Conservation (phyloP, 139 green algal genomes). For the Trebouxia sp. region DNA sequence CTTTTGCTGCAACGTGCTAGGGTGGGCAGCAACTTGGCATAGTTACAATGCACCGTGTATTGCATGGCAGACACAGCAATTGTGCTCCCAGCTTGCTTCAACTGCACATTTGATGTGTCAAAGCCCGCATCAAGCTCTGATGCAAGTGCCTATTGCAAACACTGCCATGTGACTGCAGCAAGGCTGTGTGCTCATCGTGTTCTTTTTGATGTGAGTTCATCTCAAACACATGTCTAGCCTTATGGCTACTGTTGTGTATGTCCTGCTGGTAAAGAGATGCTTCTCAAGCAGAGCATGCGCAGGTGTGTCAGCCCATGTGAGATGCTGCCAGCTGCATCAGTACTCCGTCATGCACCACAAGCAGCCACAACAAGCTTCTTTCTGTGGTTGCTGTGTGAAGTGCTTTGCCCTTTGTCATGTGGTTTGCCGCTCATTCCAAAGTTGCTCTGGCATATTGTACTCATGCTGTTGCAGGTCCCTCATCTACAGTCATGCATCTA, state of each 20-base stretch:
- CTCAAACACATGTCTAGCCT: neutral
- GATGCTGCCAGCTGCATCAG: slow-evolving; percentile 1
- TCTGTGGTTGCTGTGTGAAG: neutral
- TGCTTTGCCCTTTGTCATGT: slow-evolving; percentile 9
- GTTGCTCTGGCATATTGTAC: neutral
- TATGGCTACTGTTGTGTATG: neutral
- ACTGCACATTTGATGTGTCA: neutral
- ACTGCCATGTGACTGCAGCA: slow-evolving; percentile 1
- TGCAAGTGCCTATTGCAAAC: neutral
- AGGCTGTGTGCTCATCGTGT: neutral
- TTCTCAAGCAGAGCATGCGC: slow-evolving; percentile 5
- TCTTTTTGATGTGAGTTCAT: neutral
- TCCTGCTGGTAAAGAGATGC: neutral
- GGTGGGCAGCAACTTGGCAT: slow-evolving; percentile 8
- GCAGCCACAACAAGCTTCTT: neutral
- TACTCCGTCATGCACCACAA: neutral
- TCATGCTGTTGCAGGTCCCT: slow-evolving; percentile 2
- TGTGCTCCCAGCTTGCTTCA: neutral
- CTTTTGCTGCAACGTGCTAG: no score
- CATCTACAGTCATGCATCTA: neutral
- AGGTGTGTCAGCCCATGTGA: neutral
- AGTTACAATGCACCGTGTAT: neutral
- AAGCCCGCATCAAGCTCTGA: neutral
- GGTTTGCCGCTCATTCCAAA: neutral
- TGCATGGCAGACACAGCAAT: slow-evolving; percentile 8